phyloP scores from a whole-genome alignment of 192 early-diverging fungal genomes.

The Umbelopsis sp. region DNA sequence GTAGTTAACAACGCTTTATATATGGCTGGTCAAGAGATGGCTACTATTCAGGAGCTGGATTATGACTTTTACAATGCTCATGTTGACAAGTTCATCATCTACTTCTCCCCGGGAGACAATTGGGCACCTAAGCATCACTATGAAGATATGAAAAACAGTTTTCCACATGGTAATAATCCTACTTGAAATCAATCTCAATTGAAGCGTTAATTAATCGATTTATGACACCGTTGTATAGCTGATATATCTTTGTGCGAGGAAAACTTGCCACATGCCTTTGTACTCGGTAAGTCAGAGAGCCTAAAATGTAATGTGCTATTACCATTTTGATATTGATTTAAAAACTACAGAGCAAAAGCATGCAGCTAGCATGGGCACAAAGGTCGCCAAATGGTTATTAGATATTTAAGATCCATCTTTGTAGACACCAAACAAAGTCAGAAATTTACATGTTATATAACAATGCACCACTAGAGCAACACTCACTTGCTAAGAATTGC shows the following conservation, averaged over 20 bases:
- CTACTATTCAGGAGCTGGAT: constrained; percentile 65
- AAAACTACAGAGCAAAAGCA: too few species aligned
- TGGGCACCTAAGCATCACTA: constrained; percentile 79
- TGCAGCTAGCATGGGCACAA: too few species aligned
- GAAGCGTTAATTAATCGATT: not conserved
- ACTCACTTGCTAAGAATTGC: too few species aligned
- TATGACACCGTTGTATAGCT: constrained; percentile 6
- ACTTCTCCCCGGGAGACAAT: constrained; percentile 73
- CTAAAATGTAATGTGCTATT: too few species aligned
- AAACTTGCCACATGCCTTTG: constrained; percentile 82
- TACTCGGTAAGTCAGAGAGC: constrained; percentile 47
- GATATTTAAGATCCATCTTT: too few species aligned
- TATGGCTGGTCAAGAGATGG: constrained; percentile 81
- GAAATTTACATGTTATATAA: too few species aligned
- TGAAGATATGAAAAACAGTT: constrained; percentile 63
- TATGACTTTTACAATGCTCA: constrained; percentile 59
- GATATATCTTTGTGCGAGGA: constrained; percentile 67
- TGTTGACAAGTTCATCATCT: constrained; percentile 71
- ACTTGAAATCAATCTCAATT: not conserved
- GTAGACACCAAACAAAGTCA: too few species aligned
- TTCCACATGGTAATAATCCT: constrained; percentile 57
- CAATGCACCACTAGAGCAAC: too few species aligned
- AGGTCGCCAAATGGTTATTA: too few species aligned
- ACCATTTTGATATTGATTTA: too few species aligned
- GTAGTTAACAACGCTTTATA: constrained; percentile 66